Base-by-base conservation (phyloP, 176 grass and related monocot genomes). In the Aegilops speltoides region DNA sequence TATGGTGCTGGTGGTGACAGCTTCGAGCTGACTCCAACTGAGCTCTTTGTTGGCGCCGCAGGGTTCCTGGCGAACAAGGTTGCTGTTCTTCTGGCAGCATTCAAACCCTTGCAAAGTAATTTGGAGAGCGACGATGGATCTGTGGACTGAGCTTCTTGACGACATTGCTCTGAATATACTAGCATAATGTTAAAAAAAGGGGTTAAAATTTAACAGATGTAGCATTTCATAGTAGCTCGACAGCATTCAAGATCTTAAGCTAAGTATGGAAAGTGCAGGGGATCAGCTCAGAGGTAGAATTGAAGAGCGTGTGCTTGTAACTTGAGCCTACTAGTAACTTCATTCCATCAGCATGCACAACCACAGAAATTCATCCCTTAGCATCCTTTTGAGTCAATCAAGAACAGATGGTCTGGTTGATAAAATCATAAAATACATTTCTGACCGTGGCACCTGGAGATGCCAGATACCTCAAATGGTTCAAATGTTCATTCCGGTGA, bases 41-140 rank as follows among this genome's bases (percentile, higher is more conserved):
- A 98, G 48, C 87, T 98, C 33, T 92, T 95, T 57, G 72, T 86
- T 14, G 88, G 96, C 31, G 78, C 89, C 10, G 88, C 91, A 22
- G 91, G 96, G 11, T 98, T 98, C 85, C 90, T 91, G 4, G 74
- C 89, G 1, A 92, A 87, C 84, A 98, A 95, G 69, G 67, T 94
- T 75, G 81, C 91, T 50, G 91, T 94, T 82, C 74, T 98, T 57
- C 82, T 98, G 14, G 88, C 96, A 67, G 93, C 96, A 17, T 95
- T 98, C 88, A 98, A 87, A 87, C 96, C 96, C 25, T 75, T 98
- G 68, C 82, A 89, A 77, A 98, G 90, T 43, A 86, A 74, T 80
- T 70, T 63, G 34, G 87, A 92, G 87, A 80, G 34, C 70, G 77
- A 76, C 74, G 83, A 84, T 80, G 37, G 24, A 68, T 77, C 68